Base-by-base conservation (phyloP, 805 yeast genomes). In the Nakazawaea laoshanensis region DNA sequence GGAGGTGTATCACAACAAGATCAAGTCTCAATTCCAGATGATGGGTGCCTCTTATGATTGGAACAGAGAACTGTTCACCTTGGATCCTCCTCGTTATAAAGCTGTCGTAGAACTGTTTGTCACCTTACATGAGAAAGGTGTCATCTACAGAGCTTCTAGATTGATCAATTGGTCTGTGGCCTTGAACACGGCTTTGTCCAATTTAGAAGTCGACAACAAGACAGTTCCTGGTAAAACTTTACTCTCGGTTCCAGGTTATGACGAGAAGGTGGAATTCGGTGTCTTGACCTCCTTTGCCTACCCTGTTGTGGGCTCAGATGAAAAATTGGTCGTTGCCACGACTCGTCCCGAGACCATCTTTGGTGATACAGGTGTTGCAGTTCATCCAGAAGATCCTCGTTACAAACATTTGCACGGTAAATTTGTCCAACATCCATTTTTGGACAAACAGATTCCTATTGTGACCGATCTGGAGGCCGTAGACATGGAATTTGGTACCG, bases 401-500 rank as follows among this genome's bases (percentile, higher is more conserved):
- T 92, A 92, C 69, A 81, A 62, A 45, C 98, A 92, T 56, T 69
- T 92, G 52, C 98, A 92, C 54, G 98, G 98, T 41, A 86, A 88
- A 59, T 85, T 65, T 55, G 92, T 83, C 40, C 58, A 74, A 45
- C 97, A 92, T 62, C 97, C 98, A 41, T 83, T 92, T 61, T 61
- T 85, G 49, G 83, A 81, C 53, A 79, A 86, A 56, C 67, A 74
- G 52, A 59, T 92, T 34, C 98, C 98, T 45, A 85, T 92, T 52
- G 65, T 92, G 41, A 75, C 87, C 33, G 98, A 92, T 56, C 55
- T 77, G 24, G 95, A 85, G 60, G 92, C 96, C 25, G 98, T 92
- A 43, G 98, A 92, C 59, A 92, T 92, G 97, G 95, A 84, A 58
- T 92, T 92, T 47, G 98, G 98, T 71, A 92, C 98, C 42, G 98